Base-by-base conservation (phyloP, 2,329 filamentous ascomycete genomes). In the Fusarium sp. region DNA sequence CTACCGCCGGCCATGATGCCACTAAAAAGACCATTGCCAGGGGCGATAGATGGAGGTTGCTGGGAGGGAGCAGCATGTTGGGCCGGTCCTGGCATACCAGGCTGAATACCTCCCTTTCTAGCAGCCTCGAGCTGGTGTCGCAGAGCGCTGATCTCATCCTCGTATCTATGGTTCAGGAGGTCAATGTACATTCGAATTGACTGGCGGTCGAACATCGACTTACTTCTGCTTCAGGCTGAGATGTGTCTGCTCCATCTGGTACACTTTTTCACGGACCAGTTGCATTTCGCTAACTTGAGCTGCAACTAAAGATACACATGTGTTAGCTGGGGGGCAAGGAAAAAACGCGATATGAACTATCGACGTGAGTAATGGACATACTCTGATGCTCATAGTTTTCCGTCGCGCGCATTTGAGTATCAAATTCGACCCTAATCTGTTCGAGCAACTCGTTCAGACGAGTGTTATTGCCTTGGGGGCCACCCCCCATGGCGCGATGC, bases 271-370 rank as follows among this genome's bases (percentile, higher is more conserved):
- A 67, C 94, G 87, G 48, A 99, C 93, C 75, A 97, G 87, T 77
- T 97, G 93, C 87, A 98, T 96, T 81, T 99, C 96, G 75, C 95
- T 91, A 69, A 97, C 91, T 79, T 99, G 96, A 48, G 90, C 88
- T 59, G 92, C 90, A 76, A 98, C 96, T 97, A 79, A 71, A 73
- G 57, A 55, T 64, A 63, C 59, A 49, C 29, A 46, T 58, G 37
- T 60, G 60, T 69, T 76, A 76, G 73, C 49, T 46, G 51, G 62
- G 62, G n/a, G 25, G 45, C 20, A 55, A 55, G 29, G 52, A 36
- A 54, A 64, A 41, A 43, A 63, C 51, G 52, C 61, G 54, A 33
- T 61, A 41, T 29, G 35, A 20, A 35, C 18, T 41, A 60, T 47
- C 57, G 45, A 36, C 29, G 31, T 39, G 39, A 39, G 40, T 60